Evolutionary conservation across 257 asterid genomes (phyloP), one percentile per base, ranked within the genome.

Genomic region (Phtheirospermum japonicum): DNA sequence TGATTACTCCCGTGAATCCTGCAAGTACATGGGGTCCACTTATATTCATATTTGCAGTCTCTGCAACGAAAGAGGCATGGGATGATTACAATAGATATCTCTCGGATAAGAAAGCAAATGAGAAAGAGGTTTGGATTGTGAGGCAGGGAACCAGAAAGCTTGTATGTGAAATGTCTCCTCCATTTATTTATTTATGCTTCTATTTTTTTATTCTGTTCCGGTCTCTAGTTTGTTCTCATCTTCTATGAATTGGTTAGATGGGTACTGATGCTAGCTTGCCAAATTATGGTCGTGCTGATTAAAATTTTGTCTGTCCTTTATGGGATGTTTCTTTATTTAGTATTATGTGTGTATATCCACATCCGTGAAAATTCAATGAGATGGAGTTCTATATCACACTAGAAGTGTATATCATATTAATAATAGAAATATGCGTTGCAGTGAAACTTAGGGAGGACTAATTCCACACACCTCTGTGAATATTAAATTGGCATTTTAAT

Each of bases 1-100:
- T 93, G 68, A 93, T 93, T 61, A 93, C 99, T 65, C 99, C 99
- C 26, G 99, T 93, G 70, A 93, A 93, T 85, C 99, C 99, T 64
- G 99, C 95, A 50, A 93, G 97, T 79, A 93, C 99, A 16, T 93
- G 99, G 99, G 97, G 99, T 57, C 99, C 99, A 64, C 96, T 93
- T 72, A 85, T 93, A 69, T 87, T 93, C 75, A 93, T 93, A 80
- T 93, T 93, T 82, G 87, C 99, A 9, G 97, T 93, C 81, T 93
- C 99, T 11, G 97, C 99, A 40, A 71, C 89, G 40, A 93, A 93
- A 83, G 99, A 93, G 84, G 99, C 96, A 19, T 93, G 99, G 97
- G 99, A 93, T 78, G 99, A 93, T 82, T 89, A 93, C 79, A 82
- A 89, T 66, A 82, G 99, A 80, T 87, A 82, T 76, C 89, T 87